A percentile compares a stretch with the other conserved stretches of the same genome.
phyloP scores from a whole-genome alignment of 768 basidiomycete species.

The Rhodotorula babjevae region DNA sequence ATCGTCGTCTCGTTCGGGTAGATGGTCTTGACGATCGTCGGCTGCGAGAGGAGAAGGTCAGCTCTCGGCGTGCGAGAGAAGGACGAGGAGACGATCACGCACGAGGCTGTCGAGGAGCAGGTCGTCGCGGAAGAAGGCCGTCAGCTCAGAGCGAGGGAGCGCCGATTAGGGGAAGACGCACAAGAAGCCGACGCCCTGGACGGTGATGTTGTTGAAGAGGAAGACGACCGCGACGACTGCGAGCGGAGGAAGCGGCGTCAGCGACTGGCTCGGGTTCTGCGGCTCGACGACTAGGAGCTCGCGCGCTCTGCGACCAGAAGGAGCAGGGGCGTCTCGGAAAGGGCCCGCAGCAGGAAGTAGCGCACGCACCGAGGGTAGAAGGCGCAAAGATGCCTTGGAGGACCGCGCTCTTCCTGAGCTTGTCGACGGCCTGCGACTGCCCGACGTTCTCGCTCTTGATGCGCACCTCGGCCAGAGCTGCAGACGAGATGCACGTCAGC shows the following conservation, averaged over 20 bases:
- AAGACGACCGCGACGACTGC: conserved; percentile 32
- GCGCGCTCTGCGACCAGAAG: too few relatives aligned
- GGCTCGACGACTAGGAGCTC: too few relatives aligned
- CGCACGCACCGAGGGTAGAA: conserved; percentile 8
- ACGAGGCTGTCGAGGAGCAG: not conserved
- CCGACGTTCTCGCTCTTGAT: conserved; percentile 42
- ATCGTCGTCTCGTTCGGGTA: conserved; percentile 38
- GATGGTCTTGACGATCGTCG: conserved; percentile 41
- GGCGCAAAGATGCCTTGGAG: conserved; percentile 27
- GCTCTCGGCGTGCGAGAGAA: not conserved
- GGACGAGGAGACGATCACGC: not conserved
- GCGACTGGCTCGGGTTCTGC: too few relatives aligned
- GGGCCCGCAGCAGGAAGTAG: too few relatives aligned
- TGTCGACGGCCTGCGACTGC: conserved; percentile 32
- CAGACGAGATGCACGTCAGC: fast-evolving
- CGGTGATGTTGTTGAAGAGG: conserved; percentile 36
- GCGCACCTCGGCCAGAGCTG: conserved; percentile 32
- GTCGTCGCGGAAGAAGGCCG: too few relatives aligned
- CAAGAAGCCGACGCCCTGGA: not conserved
- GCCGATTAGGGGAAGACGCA: too few relatives aligned
- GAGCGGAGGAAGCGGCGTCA: not conserved
- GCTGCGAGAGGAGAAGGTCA: not conserved
- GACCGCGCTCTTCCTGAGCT: conserved; percentile 25
- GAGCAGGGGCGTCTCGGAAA: too few relatives aligned
- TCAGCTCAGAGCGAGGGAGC: too few relatives aligned